A percentile compares a stretch with the other conserved stretches of the same genome.
Conservation (phyloP, 2,329 filamentous ascomycete genomes). For the Nemania bipapillata region DNA sequence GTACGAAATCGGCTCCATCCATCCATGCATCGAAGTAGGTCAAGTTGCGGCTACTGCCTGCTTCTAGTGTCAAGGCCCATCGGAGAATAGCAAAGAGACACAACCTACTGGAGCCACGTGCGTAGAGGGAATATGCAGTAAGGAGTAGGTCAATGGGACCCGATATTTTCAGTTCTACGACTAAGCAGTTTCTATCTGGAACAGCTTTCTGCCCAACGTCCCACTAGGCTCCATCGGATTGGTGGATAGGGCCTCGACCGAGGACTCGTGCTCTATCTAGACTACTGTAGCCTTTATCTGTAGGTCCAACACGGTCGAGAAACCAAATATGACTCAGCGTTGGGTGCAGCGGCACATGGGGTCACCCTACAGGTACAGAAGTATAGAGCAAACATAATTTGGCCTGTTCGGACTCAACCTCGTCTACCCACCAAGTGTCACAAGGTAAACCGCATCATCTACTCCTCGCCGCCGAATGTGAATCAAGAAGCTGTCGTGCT, state of each 20-base stretch:
- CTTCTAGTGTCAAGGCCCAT: slow-evolving; percentile 29
- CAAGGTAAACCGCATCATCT: slow-evolving; percentile 54
- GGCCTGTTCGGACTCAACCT: not conserved
- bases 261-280: slow-evolving; percentile 35
- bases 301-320: slow-evolving; percentile 22
- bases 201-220: slow-evolving; percentile 50
- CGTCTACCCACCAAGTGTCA: slow-evolving; percentile 9
- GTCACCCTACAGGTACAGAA: slow-evolving; percentile 10
- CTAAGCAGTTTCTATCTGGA: slow-evolving; percentile 38
- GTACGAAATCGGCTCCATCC: slow-evolving; percentile 22
- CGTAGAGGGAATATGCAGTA: slow-evolving; percentile 40
- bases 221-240: slow-evolving; percentile 45
- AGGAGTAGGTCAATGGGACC: slow-evolving; percentile 38
- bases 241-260: slow-evolving; percentile 47
- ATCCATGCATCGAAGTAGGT: slow-evolving; percentile 12
- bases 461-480: slow-evolving; percentile 59
- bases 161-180: slow-evolving; percentile 15
- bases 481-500: slow-evolving; percentile 72
- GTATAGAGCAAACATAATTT: slow-evolving; percentile 18
- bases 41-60: slow-evolving; percentile 30
- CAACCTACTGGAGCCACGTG: slow-evolving; percentile 56
- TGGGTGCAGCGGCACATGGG: slow-evolving; percentile 23
- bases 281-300: slow-evolving; percentile 36
- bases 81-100: slow-evolving; percentile 37
- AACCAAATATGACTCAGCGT: slow-evolving; percentile 28